Evolutionary conservation across 2,329 filamentous ascomycete species (phyloP).

Genomic region (Remersonia thermophila): DNA sequence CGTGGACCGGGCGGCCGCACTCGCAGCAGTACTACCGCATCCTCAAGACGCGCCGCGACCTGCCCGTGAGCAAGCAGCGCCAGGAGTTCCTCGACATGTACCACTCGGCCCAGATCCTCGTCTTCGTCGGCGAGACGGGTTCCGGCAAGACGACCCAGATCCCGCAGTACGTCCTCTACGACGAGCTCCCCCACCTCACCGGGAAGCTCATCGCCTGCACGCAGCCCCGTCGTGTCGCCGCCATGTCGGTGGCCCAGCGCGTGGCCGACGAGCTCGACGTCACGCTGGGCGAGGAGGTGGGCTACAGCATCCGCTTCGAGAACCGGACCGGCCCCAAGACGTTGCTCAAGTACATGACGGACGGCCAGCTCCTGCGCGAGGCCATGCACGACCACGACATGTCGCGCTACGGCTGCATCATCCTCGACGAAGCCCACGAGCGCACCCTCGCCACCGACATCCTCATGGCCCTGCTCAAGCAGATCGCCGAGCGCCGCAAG

Average conservation of each 20-base stretch:
- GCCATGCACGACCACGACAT: slow-evolving; percentile 93
- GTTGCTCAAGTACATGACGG: slow-evolving; percentile 98
- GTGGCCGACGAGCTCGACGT: slow-evolving; percentile 96
- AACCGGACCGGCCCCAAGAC: slow-evolving; percentile 83
- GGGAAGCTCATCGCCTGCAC: slow-evolving; percentile 93
- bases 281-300: slow-evolving; percentile 81
- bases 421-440: slow-evolving; percentile 97
- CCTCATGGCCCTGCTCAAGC: slow-evolving; percentile 90
- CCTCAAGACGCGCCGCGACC: slow-evolving; percentile 65
- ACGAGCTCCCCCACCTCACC: slow-evolving; percentile 78
- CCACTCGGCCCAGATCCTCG: slow-evolving; percentile 87
- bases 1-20: slow-evolving; percentile 69
- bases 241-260: slow-evolving; percentile 97
- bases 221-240: slow-evolving; percentile 91
- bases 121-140: slow-evolving; percentile 98
- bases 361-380: slow-evolving; percentile 94
- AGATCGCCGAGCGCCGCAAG: slow-evolving; percentile 65
- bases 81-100: slow-evolving; percentile 90
- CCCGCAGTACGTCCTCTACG: slow-evolving; percentile 93
- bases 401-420: slow-evolving; percentile 89
- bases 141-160: slow-evolving; percentile 99
- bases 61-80: slow-evolving; percentile 88
- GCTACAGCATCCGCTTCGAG: slow-evolving; percentile 98
- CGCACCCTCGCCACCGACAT: slow-evolving; percentile 95
- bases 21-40: slow-evolving; percentile 84